Conservation (phyloP, 2,329 filamentous ascomycete species). For the Chaetomium sp. region DNA sequence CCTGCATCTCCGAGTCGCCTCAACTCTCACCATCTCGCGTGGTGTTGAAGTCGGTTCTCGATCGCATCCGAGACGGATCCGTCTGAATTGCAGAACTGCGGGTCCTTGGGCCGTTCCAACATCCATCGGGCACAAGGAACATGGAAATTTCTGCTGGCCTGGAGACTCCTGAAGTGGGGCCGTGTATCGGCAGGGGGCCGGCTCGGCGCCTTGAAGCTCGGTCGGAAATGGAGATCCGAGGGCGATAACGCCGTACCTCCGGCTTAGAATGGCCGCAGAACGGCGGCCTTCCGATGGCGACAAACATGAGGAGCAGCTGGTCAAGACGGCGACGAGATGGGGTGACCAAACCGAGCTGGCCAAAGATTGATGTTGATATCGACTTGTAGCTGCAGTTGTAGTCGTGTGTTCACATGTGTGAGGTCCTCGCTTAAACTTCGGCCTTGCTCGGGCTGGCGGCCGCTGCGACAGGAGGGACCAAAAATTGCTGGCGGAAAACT, state of each 20-base stretch:
- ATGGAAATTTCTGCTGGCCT: conserved; percentile 35
- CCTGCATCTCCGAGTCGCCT: background rate
- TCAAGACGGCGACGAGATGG: background rate
- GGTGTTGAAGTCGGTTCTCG: conserved; percentile 12
- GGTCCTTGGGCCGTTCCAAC: conserved; percentile 1
- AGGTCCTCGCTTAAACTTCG: conserved; percentile 11
- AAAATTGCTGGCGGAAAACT: conserved; percentile 7
- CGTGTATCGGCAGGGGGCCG: conserved; percentile 27
- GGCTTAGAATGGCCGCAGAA: conserved; percentile 6
- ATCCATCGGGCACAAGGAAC: conserved; percentile 28
- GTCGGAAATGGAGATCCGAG: conserved; percentile 36
- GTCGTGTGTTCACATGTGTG: conserved; percentile 3
- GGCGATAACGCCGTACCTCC: conserved; percentile 36
- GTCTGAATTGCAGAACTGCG: background rate
- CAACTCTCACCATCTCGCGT: conserved; percentile 1
- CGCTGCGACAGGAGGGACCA: background rate
- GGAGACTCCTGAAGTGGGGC: conserved; percentile 35
- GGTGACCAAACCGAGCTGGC: background rate
- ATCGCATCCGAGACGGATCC: conserved; percentile 19
- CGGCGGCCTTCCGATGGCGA: conserved; percentile 22
- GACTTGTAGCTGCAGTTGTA: background rate
- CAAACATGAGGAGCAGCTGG: background rate
- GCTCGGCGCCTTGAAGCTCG: conserved; percentile 31
- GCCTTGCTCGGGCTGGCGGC: background rate
- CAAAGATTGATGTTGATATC: background rate